These are phyloP conservation scores for Bretschneidera sinensis DNA, from an alignment of 345 rosid genomes.

Conservation along the genomic window DNA sequence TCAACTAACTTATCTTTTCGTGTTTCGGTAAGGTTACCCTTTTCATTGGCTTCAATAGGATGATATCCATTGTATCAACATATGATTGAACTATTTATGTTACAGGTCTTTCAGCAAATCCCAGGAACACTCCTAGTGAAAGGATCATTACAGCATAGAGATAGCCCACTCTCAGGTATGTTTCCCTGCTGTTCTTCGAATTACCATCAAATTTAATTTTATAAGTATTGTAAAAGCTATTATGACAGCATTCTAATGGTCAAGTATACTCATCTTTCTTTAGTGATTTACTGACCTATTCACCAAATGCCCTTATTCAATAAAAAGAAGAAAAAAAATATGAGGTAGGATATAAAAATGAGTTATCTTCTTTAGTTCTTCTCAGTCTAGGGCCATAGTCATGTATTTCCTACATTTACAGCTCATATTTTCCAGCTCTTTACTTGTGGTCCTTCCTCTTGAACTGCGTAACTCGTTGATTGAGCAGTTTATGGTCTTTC, in stretches of 20 bases:
- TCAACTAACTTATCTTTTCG: constrained; percentile 39
- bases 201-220: neutral
- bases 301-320: neutral
- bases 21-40: constrained; percentile 38
- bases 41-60: constrained; percentile 3
- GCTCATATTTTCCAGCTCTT: too few relatives aligned
- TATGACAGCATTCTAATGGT: neutral
- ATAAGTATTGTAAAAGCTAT: neutral
- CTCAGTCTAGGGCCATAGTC: neutral
- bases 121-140: constrained; percentile 81
- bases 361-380: neutral
- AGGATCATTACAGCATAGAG: constrained; percentile 60
- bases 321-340: neutral
- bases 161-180: constrained; percentile 49
- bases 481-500: neutral
- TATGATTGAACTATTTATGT: constrained; percentile 10
- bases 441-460: neutral
- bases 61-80: neutral
- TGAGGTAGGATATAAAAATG: too few relatives aligned
- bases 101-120: constrained; percentile 75
- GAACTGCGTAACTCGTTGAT: neutral
- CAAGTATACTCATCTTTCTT: too few relatives aligned
- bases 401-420: too few relatives aligned
- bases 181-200: constrained; percentile 1
- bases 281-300: too few relatives aligned